phyloP scores from a whole-genome alignment of 768 basidiomycete species.

The Coprinopsis cinerea region DNA sequence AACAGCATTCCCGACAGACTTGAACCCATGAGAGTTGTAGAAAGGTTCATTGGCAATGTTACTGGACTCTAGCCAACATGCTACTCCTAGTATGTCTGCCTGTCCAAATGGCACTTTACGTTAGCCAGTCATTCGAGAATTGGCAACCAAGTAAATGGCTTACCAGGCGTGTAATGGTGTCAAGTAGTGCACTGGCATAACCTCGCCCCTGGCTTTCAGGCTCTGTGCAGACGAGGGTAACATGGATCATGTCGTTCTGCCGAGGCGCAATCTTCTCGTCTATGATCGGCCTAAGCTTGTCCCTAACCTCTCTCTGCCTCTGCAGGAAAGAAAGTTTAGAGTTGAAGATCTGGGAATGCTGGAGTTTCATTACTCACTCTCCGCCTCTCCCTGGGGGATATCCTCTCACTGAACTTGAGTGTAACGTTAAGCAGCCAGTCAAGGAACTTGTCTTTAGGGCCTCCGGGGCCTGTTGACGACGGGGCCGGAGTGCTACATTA shows the following conservation, averaged over 20 bases:
- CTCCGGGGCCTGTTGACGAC: background rate
- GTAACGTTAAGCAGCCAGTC: background rate
- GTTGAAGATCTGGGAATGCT: background rate
- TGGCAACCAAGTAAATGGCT: background rate
- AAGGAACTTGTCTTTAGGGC: background rate
- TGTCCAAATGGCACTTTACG: background rate
- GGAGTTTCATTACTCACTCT: background rate
- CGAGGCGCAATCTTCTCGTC: slow-evolving; percentile 14
- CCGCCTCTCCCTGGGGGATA: background rate
- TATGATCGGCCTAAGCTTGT: slow-evolving; percentile 12
- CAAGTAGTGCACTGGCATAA: slow-evolving; percentile 19
- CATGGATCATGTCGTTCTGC: slow-evolving; percentile 17
- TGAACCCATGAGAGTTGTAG: slow-evolving; percentile 23
- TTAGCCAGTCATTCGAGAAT: background rate
- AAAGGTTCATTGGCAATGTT: slow-evolving; percentile 20
- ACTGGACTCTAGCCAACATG: slow-evolving; percentile 18
- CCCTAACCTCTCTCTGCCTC: slow-evolving; percentile 16
- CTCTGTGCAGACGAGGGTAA: slow-evolving; percentile 17
- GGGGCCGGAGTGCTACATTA: background rate
- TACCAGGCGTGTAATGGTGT: slow-evolving; percentile 18
- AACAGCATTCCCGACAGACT: slow-evolving; percentile 14
- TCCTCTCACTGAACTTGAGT: background rate
- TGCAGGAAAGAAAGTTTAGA: slow-evolving; percentile 4
- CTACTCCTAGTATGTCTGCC: slow-evolving; percentile 17
- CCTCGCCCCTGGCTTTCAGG: slow-evolving; percentile 18